A percentile compares a stretch with the other conserved stretches of the same genome.
These are phyloP conservation scores for Paulownia fortunei DNA, from an alignment of 257 asterid species.

Conservation along the genomic window DNA sequence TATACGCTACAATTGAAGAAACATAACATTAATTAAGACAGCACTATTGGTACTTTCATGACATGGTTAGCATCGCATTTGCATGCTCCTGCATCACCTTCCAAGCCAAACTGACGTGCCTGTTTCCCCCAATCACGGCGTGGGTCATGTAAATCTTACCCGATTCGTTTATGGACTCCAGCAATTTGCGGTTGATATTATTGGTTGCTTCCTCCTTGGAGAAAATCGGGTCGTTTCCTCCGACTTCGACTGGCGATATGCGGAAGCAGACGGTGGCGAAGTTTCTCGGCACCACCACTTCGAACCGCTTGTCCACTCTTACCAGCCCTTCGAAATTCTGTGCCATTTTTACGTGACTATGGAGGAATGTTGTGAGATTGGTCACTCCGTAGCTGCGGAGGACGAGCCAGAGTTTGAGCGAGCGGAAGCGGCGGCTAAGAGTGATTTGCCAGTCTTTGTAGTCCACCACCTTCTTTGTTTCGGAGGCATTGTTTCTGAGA, in stretches of 20 bases:
- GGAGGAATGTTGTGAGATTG: conserved; percentile 48
- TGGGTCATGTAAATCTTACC: conserved; percentile 59
- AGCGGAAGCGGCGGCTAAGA: conserved; percentile 60
- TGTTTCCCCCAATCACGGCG: conserved; percentile 55
- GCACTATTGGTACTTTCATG: not conserved
- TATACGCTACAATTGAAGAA: no score
- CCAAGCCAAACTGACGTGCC: conserved; percentile 63
- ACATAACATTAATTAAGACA: no score
- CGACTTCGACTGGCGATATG: conserved; percentile 38
- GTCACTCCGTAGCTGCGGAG: conserved; percentile 58
- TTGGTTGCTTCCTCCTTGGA: conserved; percentile 42
- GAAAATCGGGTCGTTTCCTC: not conserved
- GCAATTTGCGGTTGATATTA: conserved; percentile 44
- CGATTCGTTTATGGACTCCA: conserved; percentile 51
- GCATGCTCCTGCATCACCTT: conserved; percentile 58
- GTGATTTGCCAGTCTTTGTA: conserved; percentile 72
- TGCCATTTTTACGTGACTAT: conserved; percentile 57
- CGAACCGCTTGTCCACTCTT: conserved; percentile 56
- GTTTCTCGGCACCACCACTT: conserved; percentile 56
- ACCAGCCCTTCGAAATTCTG: conserved; percentile 55
- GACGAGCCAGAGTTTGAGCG: conserved; percentile 62
- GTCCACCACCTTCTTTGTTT: conserved; percentile 56
- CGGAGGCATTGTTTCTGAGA: conserved; percentile 59
- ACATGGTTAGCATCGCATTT: conserved; percentile 28
- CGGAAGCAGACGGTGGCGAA: conserved; percentile 62